Evolutionary conservation across 2,329 filamentous ascomycete species (phyloP).

Genomic region (Phialophora macrospora): DNA sequence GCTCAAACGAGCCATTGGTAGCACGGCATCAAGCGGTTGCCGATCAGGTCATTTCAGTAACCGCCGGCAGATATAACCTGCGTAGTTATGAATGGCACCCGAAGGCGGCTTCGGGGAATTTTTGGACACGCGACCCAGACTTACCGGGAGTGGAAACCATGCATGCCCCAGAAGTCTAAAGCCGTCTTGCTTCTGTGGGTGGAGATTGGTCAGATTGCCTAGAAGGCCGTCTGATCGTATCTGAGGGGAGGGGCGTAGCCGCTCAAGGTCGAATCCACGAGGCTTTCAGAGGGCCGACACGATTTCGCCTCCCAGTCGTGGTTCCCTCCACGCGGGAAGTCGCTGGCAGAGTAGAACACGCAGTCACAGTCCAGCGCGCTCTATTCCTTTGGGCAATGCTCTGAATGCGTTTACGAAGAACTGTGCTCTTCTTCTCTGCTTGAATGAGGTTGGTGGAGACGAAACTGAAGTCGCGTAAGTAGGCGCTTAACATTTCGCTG

Average conservation of each 20-base stretch:
- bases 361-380: not conserved
- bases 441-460: constrained; percentile 21
- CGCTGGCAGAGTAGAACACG: not conserved
- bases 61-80: constrained; percentile 29
- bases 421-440: constrained; percentile 1
- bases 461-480: constrained; percentile 11
- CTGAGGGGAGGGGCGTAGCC: constrained; percentile 4
- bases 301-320: not conserved
- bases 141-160: constrained; percentile 18
- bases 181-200: not conserved
- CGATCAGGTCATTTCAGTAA: constrained; percentile 32
- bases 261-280: constrained; percentile 11
- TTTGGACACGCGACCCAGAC: constrained; percentile 15
- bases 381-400: not conserved
- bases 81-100: constrained; percentile 6
- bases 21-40: constrained; percentile 25
- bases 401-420: not conserved
- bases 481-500: constrained; percentile 21
- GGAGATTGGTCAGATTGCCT: constrained; percentile 13
- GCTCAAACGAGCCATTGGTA: constrained; percentile 28
- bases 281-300: constrained; percentile 6
- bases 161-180: constrained; percentile 22
- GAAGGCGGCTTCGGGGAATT: constrained; percentile 23
- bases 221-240: constrained; percentile 5
- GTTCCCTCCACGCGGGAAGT: not conserved